These are phyloP conservation scores for Apiotrichum mycotoxinovorans DNA, from an alignment of 1,284 basidiomycete genomes.

Conservation along the genomic window DNA sequence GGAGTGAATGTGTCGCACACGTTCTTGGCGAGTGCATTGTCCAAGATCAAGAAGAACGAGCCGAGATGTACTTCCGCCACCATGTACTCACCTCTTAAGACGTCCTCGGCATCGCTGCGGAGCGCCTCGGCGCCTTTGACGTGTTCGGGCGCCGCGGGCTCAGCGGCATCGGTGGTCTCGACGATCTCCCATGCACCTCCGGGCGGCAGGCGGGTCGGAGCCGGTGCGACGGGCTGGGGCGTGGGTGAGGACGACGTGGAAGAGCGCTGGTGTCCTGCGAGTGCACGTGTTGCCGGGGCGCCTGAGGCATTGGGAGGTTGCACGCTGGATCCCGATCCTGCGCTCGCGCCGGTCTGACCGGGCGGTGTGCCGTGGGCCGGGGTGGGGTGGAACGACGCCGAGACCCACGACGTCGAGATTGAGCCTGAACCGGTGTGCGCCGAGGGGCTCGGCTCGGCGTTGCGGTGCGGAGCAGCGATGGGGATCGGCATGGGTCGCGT, in stretches of 20 bases:
- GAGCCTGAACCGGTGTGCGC: constrained; percentile 5
- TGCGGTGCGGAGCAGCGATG: neutral
- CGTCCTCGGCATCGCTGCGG: constrained; percentile 64
- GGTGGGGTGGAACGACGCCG: constrained; percentile 29
- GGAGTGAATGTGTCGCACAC: too few relatives aligned
- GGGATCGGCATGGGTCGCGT: neutral
- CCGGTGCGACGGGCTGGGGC: neutral
- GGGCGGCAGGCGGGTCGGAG: constrained; percentile 28
- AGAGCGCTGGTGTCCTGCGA: neutral
- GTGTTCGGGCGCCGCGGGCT: constrained; percentile 9
- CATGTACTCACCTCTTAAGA: constrained; percentile 70
- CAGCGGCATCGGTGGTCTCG: constrained; percentile 29
- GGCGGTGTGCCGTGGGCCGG: constrained; percentile 32
- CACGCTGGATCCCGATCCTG: neutral
- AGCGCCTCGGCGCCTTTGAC: constrained; percentile 53
- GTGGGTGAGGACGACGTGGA: neutral
- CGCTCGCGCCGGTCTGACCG: neutral
- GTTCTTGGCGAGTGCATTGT: too few relatives aligned
- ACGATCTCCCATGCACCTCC: constrained; percentile 49
- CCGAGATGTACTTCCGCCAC: too few relatives aligned
- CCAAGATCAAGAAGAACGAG: too few relatives aligned
- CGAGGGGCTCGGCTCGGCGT: neutral
- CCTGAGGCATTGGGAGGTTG: constrained; percentile 4
- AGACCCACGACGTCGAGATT: constrained; percentile 37
- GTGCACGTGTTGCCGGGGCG: neutral